Base-by-base conservation (phyloP, 1,284 basidiomycete genomes). In the Crocinoboletus sp. region DNA sequence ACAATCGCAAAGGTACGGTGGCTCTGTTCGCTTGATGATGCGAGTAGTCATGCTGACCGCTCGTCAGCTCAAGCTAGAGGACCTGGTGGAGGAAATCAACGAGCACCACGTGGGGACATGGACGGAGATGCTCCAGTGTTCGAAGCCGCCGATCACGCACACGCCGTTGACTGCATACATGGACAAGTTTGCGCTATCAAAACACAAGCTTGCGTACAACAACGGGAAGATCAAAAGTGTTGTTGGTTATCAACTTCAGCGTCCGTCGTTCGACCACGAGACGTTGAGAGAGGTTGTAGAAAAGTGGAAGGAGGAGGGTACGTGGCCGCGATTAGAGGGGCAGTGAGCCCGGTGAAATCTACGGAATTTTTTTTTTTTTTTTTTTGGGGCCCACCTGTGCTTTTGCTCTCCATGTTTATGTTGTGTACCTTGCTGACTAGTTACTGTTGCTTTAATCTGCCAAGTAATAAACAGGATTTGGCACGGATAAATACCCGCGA, bases 31-130 rank as follows among this genome's bases (percentile, higher is more conserved):
- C 20, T 24, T 20, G 5, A 11, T 35, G 28, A 43, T 28, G 31
- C 32, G 29, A 13, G 6, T 36, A 20, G 29, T 69, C 40, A 16
- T 25, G 4, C n/a, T 55, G 9, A 56, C 12, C 6, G 22, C 6
- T 9, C 4, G 23, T 10, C 42, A 77, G 75, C 67, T 79, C 60
- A 73, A 69, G 56, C 75, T 83, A 33, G 78, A 84, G 32, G 85
- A 89, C 52, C 69, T 80, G 46, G 78, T 92, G 2, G 89, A 93
- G 58, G 89, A 93, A 41, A 89, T 92, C 58, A 94, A 94, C 60
- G 90, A 93, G 61, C 80, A 82, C 54, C 92, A 94, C 60, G 84
- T 93, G 33, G 74, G 80, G 49, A 82, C 80, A 5, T 95, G 92
- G 92, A 85, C 81, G 2, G 76, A 87, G 54, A 92, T 95, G 87